Conservation (phyloP, 2,329 filamentous ascomycete species). For the Remersonia thermophila region DNA sequence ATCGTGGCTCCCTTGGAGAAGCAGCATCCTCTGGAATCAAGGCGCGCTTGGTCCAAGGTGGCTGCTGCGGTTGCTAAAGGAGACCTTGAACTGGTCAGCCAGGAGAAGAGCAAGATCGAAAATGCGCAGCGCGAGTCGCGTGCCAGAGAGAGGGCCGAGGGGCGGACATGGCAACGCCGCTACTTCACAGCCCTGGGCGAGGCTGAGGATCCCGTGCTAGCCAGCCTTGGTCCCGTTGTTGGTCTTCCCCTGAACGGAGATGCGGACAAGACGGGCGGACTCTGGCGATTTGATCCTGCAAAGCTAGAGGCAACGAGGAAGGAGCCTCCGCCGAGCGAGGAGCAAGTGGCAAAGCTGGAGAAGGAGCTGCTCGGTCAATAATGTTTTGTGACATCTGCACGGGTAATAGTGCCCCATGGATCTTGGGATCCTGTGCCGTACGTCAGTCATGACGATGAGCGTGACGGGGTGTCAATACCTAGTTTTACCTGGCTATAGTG, state of each 20-base stretch:
- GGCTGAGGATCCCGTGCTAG: constrained; percentile 31
- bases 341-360: constrained; percentile 23
- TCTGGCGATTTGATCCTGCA: constrained; percentile 42
- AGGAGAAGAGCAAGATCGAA: constrained; percentile 82
- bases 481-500: too few relatives aligned
- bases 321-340: constrained; percentile 22
- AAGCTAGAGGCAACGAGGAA: constrained; percentile 32
- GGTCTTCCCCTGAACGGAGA: constrained; percentile 41
- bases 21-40: constrained; percentile 78
- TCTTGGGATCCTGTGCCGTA: too few relatives aligned
- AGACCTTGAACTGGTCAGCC: constrained; percentile 69
- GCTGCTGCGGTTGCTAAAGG: constrained; percentile 66
- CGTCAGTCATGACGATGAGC: too few relatives aligned
- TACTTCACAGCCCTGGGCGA: constrained; percentile 57
- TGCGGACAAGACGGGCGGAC: constrained; percentile 46
- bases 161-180: constrained; percentile 64
- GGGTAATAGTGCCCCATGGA: too few relatives aligned
- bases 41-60: constrained; percentile 79
- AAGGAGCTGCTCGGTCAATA: constrained; percentile 25
- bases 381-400: neutral
- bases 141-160: constrained; percentile 61
- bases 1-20: constrained; percentile 58
- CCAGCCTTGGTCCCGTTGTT: constrained; percentile 31
- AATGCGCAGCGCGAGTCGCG: constrained; percentile 68
- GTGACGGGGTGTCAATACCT: too few relatives aligned